phyloP scores from a whole-genome alignment of 371 early-diverging fungal species.

The Mucor irregularis region DNA sequence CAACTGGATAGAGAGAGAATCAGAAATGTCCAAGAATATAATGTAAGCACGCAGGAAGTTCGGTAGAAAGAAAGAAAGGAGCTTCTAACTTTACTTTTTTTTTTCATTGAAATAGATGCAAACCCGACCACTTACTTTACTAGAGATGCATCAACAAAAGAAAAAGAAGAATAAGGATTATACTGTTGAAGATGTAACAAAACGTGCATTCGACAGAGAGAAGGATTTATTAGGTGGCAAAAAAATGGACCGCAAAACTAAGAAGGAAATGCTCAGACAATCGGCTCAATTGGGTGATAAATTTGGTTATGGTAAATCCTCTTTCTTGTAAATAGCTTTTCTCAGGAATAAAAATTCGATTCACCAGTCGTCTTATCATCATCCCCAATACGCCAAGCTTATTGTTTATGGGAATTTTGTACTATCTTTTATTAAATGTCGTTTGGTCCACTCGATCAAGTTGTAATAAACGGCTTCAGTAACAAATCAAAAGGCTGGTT shows the following conservation, averaged over 20 bases:
- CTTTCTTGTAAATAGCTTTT: slow-evolving; percentile 38
- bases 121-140: slow-evolving; percentile 43
- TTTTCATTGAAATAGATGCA: slow-evolving; percentile 31
- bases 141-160: slow-evolving; percentile 51
- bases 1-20: slow-evolving; percentile 16
- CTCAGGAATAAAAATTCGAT: too few species aligned
- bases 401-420: too few species aligned
- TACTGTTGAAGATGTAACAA: slow-evolving; percentile 47
- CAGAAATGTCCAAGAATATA: slow-evolving; percentile 26
- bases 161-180: slow-evolving; percentile 24
- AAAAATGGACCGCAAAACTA: slow-evolving; percentile 46
- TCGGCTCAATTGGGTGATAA: slow-evolving; percentile 44
- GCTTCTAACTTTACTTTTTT: neutral
- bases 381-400: too few species aligned
- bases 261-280: slow-evolving; percentile 49
- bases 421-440: too few species aligned
- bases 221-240: slow-evolving; percentile 50
- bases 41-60: slow-evolving; percentile 17
- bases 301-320: slow-evolving; percentile 50
- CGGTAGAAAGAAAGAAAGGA: neutral
- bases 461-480: too few species aligned
- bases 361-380: too few species aligned
- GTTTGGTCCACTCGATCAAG: too few species aligned
- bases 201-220: slow-evolving; percentile 57
- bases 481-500: too few species aligned